Base-by-base conservation (phyloP, 805 yeast genomes). In the Metschnikowia cubensis region DNA sequence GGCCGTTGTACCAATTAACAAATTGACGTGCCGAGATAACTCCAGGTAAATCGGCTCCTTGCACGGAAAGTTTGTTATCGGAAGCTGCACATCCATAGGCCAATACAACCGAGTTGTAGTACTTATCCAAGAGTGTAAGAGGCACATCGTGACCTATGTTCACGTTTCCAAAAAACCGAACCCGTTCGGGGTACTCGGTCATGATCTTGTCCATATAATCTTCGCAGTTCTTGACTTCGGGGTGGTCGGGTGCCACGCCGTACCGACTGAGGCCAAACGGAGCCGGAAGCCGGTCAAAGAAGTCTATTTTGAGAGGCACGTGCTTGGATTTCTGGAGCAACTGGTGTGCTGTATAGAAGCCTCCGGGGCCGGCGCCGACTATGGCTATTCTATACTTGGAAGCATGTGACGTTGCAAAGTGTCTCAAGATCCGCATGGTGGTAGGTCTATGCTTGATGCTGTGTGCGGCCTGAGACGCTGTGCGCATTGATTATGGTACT, bases 181-280 rank as follows among this genome's bases (percentile, higher is more conserved):
- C 73, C 6, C 41, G 48, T 15, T 62, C 69, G 10, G 50, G 50
- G 45, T 50, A 60, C 20, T 60, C 57, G 5, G 34, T 34, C 73
- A 73, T 69, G 35, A 71, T 51, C 39, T 84, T 83, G 8, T 76
- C 77, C 62, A 94, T 85, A 47, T 90, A 83, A 17, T 86, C 86
- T 64, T 84, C 73, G 59, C 94, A 87, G 52, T 83, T 83, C 65
- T 91, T 92, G 32, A 94, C 98, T 61, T 94, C 98, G 0, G 97
- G 96, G 67, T 94, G 97, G 68, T 94, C 99, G 2, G 99, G 99
- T 0, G 99, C 97, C n/a, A 94, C 98, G 1, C 99, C 99, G 63
- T 80, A 91, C 34, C 99, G 70, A 38, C 91, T 83, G 33, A 94
- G 74, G 0, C 99, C 99, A 70, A 79, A 92, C 0, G 99, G 99